Percentiles rank a stretch among this genome's conserved stretches.
Conservation (phyloP, 345 rosid genomes). For the Sisymbrium irio region DNA sequence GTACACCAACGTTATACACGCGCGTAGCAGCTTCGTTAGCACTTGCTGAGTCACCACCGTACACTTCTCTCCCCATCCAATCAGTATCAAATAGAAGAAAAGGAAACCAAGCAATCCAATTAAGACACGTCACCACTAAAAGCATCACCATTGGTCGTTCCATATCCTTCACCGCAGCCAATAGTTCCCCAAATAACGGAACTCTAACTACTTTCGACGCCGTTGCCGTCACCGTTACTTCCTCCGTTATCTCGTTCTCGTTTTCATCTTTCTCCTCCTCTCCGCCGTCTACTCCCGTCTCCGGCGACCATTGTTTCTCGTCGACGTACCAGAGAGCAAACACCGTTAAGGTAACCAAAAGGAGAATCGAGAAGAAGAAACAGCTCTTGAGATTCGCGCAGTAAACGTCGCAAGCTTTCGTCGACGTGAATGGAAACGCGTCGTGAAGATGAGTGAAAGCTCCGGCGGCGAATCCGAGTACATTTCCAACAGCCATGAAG, state of each 20-base stretch:
- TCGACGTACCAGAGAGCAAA: conserved; percentile 45
- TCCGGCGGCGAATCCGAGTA: conserved; percentile 79
- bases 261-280: background rate
- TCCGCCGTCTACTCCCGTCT: background rate
- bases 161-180: conserved; percentile 45
- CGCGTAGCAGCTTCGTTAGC: background rate
- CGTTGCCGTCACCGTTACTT: conserved; percentile 11
- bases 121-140: conserved; percentile 62
- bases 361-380: conserved; percentile 56
- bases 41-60: conserved; percentile 60
- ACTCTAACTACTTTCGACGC: background rate
- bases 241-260: conserved; percentile 18
- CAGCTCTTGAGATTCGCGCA: conserved; percentile 84
- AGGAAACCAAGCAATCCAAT: conserved; percentile 93
- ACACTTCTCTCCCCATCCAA: conserved; percentile 90
- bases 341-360: conserved; percentile 39
- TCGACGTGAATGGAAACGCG: conserved; percentile 57
- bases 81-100: conserved; percentile 78
- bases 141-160: conserved; percentile 61
- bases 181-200: conserved; percentile 41
- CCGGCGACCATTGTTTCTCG: conserved; percentile 40
- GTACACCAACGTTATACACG: conserved; percentile 56
- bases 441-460: conserved; percentile 51
- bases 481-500: conserved; percentile 91
- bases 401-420: conserved; percentile 65